Percentiles rank a stretch among this genome's conserved stretches.
Conservation (phyloP, 805 yeast species). For the Barnettozyma populi region DNA sequence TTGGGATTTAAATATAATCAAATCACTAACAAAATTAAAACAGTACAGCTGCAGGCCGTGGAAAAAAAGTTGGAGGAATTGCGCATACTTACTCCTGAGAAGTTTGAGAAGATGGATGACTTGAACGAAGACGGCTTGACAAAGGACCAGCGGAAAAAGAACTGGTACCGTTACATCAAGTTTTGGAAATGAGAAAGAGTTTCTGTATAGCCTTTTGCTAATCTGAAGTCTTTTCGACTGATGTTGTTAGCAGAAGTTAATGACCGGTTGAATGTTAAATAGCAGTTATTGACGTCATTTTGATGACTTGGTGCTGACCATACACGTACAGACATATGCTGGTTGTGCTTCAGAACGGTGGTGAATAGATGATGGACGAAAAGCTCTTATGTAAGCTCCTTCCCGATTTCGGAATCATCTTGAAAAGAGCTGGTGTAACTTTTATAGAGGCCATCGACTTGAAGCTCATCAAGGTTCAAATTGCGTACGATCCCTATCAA, state of each 20-base stretch:
- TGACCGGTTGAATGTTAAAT: no score
- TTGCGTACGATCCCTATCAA: no score
- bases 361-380: not conserved
- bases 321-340: not conserved
- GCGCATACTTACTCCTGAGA: not conserved
- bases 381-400: not conserved
- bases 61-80: not conserved
- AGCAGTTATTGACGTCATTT: not conserved
- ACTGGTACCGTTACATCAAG: conserved; percentile 1
- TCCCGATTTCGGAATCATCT: not conserved
- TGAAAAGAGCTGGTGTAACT: no score
- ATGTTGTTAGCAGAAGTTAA: no score
- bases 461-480: not conserved
- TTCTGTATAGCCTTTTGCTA: not conserved
- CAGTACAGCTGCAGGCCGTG: not conserved
- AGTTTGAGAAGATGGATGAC: conserved; percentile 10
- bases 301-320: no score
- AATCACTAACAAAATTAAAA: not conserved
- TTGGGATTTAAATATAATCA: not conserved
- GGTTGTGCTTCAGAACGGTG: not conserved
- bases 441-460: no score
- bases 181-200: conserved; percentile 5
- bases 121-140: not conserved
- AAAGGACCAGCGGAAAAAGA: not conserved
- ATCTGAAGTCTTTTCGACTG: no score